Base-by-base conservation (phyloP, 805 yeast genomes). In the Huiozyma sinensis region DNA sequence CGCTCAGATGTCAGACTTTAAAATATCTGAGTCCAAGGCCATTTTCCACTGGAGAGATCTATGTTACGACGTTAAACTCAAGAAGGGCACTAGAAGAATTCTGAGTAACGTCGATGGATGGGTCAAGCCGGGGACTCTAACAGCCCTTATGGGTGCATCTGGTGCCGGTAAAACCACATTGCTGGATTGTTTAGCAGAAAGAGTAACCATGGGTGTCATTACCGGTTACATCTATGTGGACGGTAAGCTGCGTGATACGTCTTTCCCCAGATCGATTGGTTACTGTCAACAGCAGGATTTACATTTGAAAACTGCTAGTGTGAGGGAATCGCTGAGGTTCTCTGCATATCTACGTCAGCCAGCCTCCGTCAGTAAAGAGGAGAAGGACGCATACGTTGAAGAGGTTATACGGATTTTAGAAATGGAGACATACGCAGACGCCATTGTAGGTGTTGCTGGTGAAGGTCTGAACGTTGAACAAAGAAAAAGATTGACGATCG, bases 131-230 rank as follows among this genome's bases (percentile, higher is more conserved):
- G 83, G 96, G 34, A 87, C 88, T 58, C 83, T 95, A 48, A 62
- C 88, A 59, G 97, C 98, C 0, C 87, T 92, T 36, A 86, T 92
- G 95, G 98, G 98, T 38, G 97, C 96, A 1, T 89, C 97, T 0
- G 98, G 98, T 40, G 97, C 98, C 9, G 98, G 98, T 42, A 92
- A 92, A 60, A 90, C 98, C 0, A 90, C 98, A 0, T 66, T 92
- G 37, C 67, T 92, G 42, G 98, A 92, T 58, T 88, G 90, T 47
- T 67, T 92, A 44, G 97, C 97, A 0, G 83, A 81, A 39, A 92
- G 90, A 58, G 76, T 79, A 57, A 92, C 90, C 57, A 72, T 79
- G 33, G 98, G 98, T 2, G 49, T 50, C 0, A 72, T 77, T 7
- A 53, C 68, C 1, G 97, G 96, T 12, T 58, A 67, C 2, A 75